Percentiles rank a stretch among this genome's conserved stretches.
phyloP scores from a whole-genome alignment of 2,329 filamentous ascomycete genomes.

The Penicillium expansum region DNA sequence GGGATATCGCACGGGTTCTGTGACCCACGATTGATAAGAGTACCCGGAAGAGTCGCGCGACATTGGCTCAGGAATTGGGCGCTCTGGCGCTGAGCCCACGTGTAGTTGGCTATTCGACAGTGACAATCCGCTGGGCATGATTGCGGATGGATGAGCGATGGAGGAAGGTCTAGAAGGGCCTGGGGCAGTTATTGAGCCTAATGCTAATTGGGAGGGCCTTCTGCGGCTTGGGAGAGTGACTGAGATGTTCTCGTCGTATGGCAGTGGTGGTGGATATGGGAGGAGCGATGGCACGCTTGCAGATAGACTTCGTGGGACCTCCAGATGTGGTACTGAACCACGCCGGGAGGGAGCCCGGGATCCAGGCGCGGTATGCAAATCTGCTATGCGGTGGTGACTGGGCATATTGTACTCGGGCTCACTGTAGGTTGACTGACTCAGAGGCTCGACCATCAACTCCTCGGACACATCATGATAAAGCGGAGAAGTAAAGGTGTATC shows the following conservation, averaged over 20 bases:
- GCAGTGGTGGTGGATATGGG: conserved; percentile 26
- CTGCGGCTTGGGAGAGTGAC: conserved; percentile 29
- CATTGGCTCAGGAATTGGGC: conserved; percentile 29
- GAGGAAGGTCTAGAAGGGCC: conserved; percentile 6
- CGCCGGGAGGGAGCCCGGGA: conserved; percentile 27
- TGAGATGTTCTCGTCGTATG: conserved; percentile 36
- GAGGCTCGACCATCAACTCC: conserved; percentile 26
- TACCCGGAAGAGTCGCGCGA: conserved; percentile 34
- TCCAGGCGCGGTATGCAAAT: conserved; percentile 27
- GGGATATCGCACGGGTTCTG: conserved; percentile 35
- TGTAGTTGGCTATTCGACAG: conserved; percentile 17
- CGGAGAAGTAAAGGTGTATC: conserved; percentile 29
- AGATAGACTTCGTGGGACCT: conserved; percentile 23
- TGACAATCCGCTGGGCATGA: conserved; percentile 35
- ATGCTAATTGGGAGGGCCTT: conserved; percentile 7
- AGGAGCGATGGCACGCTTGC: conserved; percentile 28
- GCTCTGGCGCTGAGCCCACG: conserved; percentile 30
- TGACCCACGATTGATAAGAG: conserved; percentile 38
- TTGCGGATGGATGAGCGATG: conserved; percentile 32
- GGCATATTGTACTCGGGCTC: conserved; percentile 28
- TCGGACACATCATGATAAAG: conserved; percentile 24
- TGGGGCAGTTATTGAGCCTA: conserved; percentile 14
- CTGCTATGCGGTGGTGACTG: conserved; percentile 15
- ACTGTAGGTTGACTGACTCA: conserved; percentile 34
- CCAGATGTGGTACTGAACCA: conserved; percentile 16